phyloP scores from a whole-genome alignment of 2,329 filamentous ascomycete species.

The Cladosporium sp. region DNA sequence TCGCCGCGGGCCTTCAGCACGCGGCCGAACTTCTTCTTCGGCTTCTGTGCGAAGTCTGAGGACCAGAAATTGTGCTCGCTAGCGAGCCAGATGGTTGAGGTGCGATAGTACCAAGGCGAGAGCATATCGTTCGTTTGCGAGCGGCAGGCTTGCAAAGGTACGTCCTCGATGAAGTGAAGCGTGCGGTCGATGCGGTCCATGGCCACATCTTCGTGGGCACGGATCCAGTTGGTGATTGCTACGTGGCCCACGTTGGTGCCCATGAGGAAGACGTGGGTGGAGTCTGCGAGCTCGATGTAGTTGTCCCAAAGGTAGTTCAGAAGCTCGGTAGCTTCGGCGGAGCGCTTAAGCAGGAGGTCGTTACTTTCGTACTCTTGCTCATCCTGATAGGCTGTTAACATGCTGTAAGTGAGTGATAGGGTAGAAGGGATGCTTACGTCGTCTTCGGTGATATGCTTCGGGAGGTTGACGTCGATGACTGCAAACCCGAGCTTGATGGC shows the following conservation, averaged over 20 bases:
- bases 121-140: slow-evolving; percentile 61
- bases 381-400: slow-evolving; percentile 21
- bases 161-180: slow-evolving; percentile 72
- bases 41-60: slow-evolving; percentile 50
- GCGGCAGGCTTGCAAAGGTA: slow-evolving; percentile 68
- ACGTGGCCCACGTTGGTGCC: slow-evolving; percentile 86
- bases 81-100: slow-evolving; percentile 74
- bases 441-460: slow-evolving; percentile 63
- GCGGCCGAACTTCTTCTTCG: slow-evolving; percentile 52
- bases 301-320: slow-evolving; percentile 94
- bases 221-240: slow-evolving; percentile 74
- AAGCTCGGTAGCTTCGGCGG: slow-evolving; percentile 57
- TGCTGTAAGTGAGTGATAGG: not conserved
- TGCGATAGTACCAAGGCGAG: slow-evolving; percentile 75
- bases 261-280: slow-evolving; percentile 73
- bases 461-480: slow-evolving; percentile 87
- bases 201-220: slow-evolving; percentile 57
- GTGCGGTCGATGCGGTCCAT: slow-evolving; percentile 64
- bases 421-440: slow-evolving; percentile 28
- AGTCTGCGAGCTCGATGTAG: slow-evolving; percentile 71
- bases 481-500: slow-evolving; percentile 69
- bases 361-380: slow-evolving; percentile 35
- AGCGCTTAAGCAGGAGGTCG: slow-evolving; percentile 40
- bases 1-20: slow-evolving; percentile 42
- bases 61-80: slow-evolving; percentile 70